Evolutionary conservation across 208 protist species (phyloP).

Genomic region (Porcisia deanei): DNA sequence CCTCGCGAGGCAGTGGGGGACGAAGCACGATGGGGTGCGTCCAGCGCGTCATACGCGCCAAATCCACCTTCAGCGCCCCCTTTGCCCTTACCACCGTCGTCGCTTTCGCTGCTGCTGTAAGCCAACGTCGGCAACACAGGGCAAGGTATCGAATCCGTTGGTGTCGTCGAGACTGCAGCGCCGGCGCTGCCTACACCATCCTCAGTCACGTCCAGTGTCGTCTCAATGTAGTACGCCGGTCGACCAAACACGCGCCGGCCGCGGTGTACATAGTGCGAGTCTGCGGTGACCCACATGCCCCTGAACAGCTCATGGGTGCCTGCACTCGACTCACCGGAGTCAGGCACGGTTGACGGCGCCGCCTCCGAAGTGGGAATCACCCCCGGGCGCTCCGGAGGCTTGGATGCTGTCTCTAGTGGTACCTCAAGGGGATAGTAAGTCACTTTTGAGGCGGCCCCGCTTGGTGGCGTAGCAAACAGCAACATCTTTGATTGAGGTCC

Average conservation of each 20-base stretch:
- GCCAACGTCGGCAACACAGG: conserved; percentile 21
- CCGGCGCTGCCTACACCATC: conserved; percentile 10
- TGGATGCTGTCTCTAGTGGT: neutral
- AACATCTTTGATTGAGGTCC: conserved; percentile 33
- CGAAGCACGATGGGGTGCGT: neutral
- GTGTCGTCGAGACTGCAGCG: neutral
- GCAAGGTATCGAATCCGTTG: neutral
- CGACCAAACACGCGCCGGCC: conserved; percentile 53
- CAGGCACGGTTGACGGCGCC: neutral
- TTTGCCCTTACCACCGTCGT: conserved; percentile 1
- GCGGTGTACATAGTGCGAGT: conserved; percentile 36
- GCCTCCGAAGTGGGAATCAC: neutral
- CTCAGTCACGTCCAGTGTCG: conserved; percentile 36
- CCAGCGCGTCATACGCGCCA: neutral
- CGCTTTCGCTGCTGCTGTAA: conserved; percentile 26
- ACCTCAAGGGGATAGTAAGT: conserved; percentile 16
- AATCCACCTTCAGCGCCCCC: neutral
- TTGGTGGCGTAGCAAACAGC: conserved; percentile 25
- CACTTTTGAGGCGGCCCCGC: neutral
- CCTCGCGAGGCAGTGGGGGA: neutral
- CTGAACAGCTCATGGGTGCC: conserved; percentile 60
- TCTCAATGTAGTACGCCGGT: conserved; percentile 67
- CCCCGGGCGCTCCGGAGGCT: neutral
- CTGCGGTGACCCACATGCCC: conserved; percentile 75
- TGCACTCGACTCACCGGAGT: conserved; percentile 1